Base-by-base conservation (phyloP, 1,284 basidiomycete species). In the Meripilus lineatus region DNA sequence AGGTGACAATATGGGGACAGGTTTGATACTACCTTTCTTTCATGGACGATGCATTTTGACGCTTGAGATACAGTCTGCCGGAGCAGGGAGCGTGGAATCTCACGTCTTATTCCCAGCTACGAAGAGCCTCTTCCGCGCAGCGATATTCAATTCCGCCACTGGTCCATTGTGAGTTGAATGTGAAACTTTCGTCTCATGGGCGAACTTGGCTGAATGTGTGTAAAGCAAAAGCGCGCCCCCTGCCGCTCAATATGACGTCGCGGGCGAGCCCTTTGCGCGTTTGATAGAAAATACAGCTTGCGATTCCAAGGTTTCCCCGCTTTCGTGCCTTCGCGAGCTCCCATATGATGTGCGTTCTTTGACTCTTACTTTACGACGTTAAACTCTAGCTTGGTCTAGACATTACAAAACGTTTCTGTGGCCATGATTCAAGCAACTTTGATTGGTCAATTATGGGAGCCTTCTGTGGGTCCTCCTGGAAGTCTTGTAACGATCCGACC, bases 1-100 rank as follows among this genome's bases (percentile, higher is more conserved):
- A 79, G 77, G 74, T 79, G n/a, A 79, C 77, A 4, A 74, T 79
- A 26, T 78, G 77, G 76, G 77, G 77, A 8, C 75, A 79, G 61
- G 77, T 77, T 52, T 35, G 47, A 10, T 22, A 20, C 2, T 30
- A 21, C 14, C 3, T 20, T 17, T 23, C 4, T 44, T 21, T 24
- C 18, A 30, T 8, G n/a, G 28, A 30, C n/a, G 8, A 30, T 30
- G 8, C 5, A n/a, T 22, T 21, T 11, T 42, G 22, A 23, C 14
- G 39, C n/a, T 20, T 33, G 25, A 18, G 6, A 33, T 30, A 24
- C 21, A 80, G 74, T 79, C 76, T 24, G 77, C 77, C 17, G 77
- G 78, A 28, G 77, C 71, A 5, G 78, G 77, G n/a, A 69, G 71
- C 42, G 71, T 70, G 1, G 69, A 75, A 55, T 63, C 73, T 1